phyloP scores from a whole-genome alignment of 2,329 filamentous ascomycete genomes.

The Mollisiaceae sp. region DNA sequence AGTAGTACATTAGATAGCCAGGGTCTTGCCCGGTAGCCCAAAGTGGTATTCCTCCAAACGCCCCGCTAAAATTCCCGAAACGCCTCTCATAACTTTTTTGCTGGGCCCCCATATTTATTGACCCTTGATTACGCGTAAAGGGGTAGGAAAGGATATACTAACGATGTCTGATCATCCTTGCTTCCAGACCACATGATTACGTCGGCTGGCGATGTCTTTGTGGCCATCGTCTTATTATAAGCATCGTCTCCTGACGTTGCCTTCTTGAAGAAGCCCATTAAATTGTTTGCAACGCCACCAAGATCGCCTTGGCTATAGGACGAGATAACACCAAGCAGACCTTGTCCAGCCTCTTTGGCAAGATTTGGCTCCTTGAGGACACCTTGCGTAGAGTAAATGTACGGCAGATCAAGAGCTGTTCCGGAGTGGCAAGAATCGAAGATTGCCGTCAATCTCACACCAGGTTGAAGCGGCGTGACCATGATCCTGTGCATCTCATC shows the following conservation, averaged over 20 bases:
- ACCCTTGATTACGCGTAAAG: constrained; percentile 65
- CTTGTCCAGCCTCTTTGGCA: constrained; percentile 70
- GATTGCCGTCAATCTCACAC: constrained; percentile 78
- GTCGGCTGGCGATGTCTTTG: constrained; percentile 92
- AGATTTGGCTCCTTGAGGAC: constrained; percentile 72
- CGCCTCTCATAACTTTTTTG: constrained; percentile 60
- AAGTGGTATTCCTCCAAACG: constrained; percentile 35
- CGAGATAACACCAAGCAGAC: constrained; percentile 63
- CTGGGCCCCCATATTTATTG: constrained; percentile 62
- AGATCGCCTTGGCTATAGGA: constrained; percentile 81
- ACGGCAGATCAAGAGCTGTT: constrained; percentile 68
- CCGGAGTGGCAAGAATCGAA: constrained; percentile 74
- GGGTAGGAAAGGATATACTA: constrained; percentile 51
- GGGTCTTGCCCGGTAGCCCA: constrained; percentile 29
- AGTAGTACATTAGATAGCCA: constrained; percentile 25
- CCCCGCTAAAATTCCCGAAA: constrained; percentile 46
- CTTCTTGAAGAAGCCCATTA: constrained; percentile 88
- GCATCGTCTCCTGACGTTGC: constrained; percentile 79
- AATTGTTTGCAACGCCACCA: constrained; percentile 76
- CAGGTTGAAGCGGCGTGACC: constrained; percentile 77
- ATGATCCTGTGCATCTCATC: constrained; percentile 82
- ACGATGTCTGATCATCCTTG: constrained; percentile 95
- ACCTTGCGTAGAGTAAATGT: constrained; percentile 72
- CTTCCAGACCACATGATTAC: constrained; percentile 98
- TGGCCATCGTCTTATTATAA: constrained; percentile 80